Evolutionary conservation across 768 basidiomycete species (phyloP), one percentile per base, ranked within the genome.

Genomic region (Piloderma croceum): DNA sequence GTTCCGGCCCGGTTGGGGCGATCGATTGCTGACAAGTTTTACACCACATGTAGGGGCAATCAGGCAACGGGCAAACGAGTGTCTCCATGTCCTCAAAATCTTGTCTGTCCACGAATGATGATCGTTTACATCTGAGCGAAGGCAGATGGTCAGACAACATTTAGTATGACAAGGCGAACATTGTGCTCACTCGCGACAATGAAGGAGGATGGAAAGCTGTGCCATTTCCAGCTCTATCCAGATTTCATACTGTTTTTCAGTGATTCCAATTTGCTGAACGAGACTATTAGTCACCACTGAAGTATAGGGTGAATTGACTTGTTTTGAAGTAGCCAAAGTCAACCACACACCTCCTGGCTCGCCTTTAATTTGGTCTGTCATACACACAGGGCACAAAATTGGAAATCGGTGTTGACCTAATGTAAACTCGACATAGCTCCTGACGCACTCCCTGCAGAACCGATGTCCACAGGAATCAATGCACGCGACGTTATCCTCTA

Each of bases 351-450:
- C n/a, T n/a, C n/a, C n/a, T n/a, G n/a, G n/a, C n/a, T n/a, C n/a
- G n/a, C 47, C 42, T 11, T 54, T 43, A 7, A n/a, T n/a, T n/a
- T 46, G 50, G 23, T 58, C 52, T 13, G 62, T 54, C 12, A 62
- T 57, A 44, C 83, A 85, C 24, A 70, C 49, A 1, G 82, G 83
- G 54, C 82, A 84, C 10, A 71, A 51, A 22, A 84, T 73, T 4
- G 82, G 82, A 35, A 71, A 82, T 38, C 67, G 68, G 24, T 77
- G 74, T 12, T 64, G 60, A 15, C 83, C 61, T 68, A 60, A 22
- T 48, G 48, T 9, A 73, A 58, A 37, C 74, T 69, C 4, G 44
- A 45, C 39, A 53, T 60, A 36, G 83, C 2, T 59, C 52, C 36
- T 74, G 63, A 54, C n/a, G n/a, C n/a, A n/a, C n/a, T n/a, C n/a